Percentiles rank a stretch among this genome's conserved stretches.
Conservation (phyloP, 2,329 filamentous ascomycete species). For the Colletotrichum spinosum region DNA sequence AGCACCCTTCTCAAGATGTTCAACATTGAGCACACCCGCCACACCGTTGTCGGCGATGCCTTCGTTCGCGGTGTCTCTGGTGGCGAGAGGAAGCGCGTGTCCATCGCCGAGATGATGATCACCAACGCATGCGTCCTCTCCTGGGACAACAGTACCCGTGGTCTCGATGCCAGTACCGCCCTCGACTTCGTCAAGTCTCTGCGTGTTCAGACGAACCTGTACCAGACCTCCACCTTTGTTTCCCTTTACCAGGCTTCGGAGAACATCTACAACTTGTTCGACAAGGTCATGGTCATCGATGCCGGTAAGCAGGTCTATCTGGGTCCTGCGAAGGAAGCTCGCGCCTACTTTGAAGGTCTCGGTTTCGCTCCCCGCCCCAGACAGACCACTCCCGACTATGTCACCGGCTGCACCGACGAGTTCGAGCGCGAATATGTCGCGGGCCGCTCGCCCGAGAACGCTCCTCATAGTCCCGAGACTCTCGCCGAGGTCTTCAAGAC, state of each 20-base stretch:
- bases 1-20: slow-evolving; percentile 88
- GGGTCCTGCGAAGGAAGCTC: slow-evolving; percentile 74
- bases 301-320: slow-evolving; percentile 82
- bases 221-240: slow-evolving; percentile 86
- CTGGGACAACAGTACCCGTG: slow-evolving; percentile 81
- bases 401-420: slow-evolving; percentile 86
- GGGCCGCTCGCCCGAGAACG: slow-evolving; percentile 73
- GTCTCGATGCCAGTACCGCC: slow-evolving; percentile 75
- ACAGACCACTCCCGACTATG: slow-evolving; percentile 84
- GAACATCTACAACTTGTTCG: slow-evolving; percentile 82
- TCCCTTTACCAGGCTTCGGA: slow-evolving; percentile 89
- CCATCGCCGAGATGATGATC: slow-evolving; percentile 86
- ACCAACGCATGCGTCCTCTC: slow-evolving; percentile 77
- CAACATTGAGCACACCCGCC: slow-evolving; percentile 88
- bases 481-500: slow-evolving; percentile 77
- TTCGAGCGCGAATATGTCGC: slow-evolving; percentile 82
- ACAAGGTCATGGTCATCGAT: slow-evolving; percentile 87
- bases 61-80: slow-evolving; percentile 85
- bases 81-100: slow-evolving; percentile 83
- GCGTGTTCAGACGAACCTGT: slow-evolving; percentile 84
- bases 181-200: slow-evolving; percentile 77
- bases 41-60: slow-evolving; percentile 86
- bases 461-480: slow-evolving; percentile 75
- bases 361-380: slow-evolving; percentile 81
- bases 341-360: slow-evolving; percentile 80